Conservation (phyloP, 208 protist genomes). For the Trypanosoma lewisi region DNA sequence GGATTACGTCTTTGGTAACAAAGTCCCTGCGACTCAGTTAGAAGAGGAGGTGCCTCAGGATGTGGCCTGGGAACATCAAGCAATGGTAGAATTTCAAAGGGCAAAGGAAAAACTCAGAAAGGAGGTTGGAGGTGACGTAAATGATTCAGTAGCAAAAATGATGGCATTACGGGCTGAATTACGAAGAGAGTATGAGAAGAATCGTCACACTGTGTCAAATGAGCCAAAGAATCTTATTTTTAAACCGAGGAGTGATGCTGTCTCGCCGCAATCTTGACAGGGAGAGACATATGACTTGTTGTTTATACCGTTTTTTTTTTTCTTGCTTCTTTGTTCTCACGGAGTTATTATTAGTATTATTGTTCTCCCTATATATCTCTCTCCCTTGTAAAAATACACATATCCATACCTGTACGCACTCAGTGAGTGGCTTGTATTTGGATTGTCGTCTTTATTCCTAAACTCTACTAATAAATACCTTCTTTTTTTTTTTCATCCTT, state of each 20-base stretch:
- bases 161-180: conserved; percentile 47
- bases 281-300: neutral
- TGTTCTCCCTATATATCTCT: conserved; percentile 11
- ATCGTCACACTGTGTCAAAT: conserved; percentile 18
- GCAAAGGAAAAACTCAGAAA: conserved; percentile 74
- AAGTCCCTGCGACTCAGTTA: conserved; percentile 27
- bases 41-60: conserved; percentile 47
- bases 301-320: conserved; percentile 13
- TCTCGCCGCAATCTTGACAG: conserved; percentile 39
- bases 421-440: neutral
- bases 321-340: too few relatives aligned
- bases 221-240: conserved; percentile 72
- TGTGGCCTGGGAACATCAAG: conserved; percentile 55
- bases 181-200: conserved; percentile 30
- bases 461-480: neutral
- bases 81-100: conserved; percentile 50
- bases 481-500: conserved; percentile 3
- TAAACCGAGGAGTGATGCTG: conserved; percentile 30
- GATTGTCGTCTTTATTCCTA: neutral
- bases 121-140: conserved; percentile 57
- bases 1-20: conserved; percentile 81
- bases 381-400: too few relatives aligned
- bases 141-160: conserved; percentile 70
- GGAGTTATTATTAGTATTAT: conserved; percentile 16
- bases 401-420: neutral